Conservation (phyloP, 305 asterid genomes). For the Solanum aculeatissimum region DNA sequence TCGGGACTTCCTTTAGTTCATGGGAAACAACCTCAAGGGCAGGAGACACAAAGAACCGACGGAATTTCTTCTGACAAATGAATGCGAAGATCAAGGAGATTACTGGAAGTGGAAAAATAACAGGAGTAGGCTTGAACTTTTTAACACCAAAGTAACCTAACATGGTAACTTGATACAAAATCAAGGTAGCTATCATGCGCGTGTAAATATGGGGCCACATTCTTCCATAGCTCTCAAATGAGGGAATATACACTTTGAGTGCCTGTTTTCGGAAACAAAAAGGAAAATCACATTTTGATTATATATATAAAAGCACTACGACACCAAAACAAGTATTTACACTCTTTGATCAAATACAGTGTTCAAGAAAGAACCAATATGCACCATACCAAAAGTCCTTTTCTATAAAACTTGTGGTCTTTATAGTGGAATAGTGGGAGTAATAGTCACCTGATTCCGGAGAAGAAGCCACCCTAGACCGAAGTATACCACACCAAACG, state of each 20-base stretch:
- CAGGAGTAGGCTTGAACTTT: slow-evolving; percentile 28
- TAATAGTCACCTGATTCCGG: slow-evolving; percentile 64
- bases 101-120: slow-evolving; percentile 53
- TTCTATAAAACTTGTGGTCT: neutral
- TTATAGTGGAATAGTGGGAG: neutral
- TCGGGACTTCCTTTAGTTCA: slow-evolving; percentile 59
- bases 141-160: slow-evolving; percentile 51
- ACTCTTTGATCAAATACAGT: neutral
- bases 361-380: neutral
- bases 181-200: slow-evolving; percentile 50
- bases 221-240: slow-evolving; percentile 71
- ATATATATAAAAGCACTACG: neutral
- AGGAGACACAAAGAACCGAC: slow-evolving; percentile 45
- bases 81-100: slow-evolving; percentile 34
- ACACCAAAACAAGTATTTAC: neutral
- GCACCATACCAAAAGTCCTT: neutral
- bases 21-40: slow-evolving; percentile 64
- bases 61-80: slow-evolving; percentile 45
- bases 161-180: slow-evolving; percentile 70
- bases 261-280: slow-evolving; percentile 28
- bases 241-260: slow-evolving; percentile 72
- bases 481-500: slow-evolving; percentile 72
- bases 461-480: slow-evolving; percentile 90
- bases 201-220: slow-evolving; percentile 88
- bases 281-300: neutral